phyloP scores from a whole-genome alignment of 2,329 filamentous ascomycete genomes.

The Juglanconis oblonga region DNA sequence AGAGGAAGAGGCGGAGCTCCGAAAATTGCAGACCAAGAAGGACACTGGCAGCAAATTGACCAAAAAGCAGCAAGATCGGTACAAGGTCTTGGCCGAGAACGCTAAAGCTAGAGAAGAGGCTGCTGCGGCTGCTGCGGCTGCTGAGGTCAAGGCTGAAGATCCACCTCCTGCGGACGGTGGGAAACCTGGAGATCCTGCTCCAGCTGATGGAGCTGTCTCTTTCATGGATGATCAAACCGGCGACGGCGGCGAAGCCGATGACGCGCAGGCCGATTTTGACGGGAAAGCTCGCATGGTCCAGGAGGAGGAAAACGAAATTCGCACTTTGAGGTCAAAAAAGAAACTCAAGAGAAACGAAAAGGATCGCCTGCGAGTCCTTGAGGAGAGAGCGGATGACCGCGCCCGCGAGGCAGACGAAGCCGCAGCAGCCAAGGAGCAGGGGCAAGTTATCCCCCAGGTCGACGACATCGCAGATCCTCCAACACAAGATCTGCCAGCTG shows the following conservation, averaged over 20 bases:
- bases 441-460: background rate
- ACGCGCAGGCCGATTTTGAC: conserved; percentile 22
- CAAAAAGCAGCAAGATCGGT: conserved; percentile 11
- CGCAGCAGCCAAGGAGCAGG: background rate
- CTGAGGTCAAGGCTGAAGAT: background rate
- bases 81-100: conserved; percentile 11
- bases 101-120: conserved; percentile 6
- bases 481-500: background rate
- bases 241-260: conserved; percentile 18
- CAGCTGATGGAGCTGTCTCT: background rate
- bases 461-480: background rate
- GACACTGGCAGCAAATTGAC: conserved; percentile 8
- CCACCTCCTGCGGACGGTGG: background rate
- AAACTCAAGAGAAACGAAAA: conserved; percentile 11
- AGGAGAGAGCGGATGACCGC: conserved; percentile 12
- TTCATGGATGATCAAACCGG: background rate
- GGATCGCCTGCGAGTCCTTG: conserved; percentile 6
- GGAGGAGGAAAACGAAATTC: conserved; percentile 14
- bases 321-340: conserved; percentile 1
- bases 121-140: conserved; percentile 4
- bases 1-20: conserved; percentile 31
- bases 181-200: background rate
- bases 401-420: conserved; percentile 5
- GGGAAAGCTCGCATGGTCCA: conserved; percentile 15
- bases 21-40: conserved; percentile 19